Conservation (phyloP, 352 stramenopile genomes). For the Pythium diclinum region DNA sequence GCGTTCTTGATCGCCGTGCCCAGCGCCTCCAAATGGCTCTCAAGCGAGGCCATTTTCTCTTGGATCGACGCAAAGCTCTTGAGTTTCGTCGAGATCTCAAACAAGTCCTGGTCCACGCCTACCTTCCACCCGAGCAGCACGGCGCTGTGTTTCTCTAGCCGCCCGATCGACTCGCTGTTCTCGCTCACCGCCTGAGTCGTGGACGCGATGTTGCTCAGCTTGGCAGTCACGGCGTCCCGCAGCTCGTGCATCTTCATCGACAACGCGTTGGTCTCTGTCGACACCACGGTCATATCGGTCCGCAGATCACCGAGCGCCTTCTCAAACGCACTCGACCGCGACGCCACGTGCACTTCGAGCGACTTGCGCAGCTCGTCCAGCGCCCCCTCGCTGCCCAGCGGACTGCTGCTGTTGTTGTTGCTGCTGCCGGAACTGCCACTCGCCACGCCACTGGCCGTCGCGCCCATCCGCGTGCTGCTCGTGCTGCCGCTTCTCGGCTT, state of each 20-base stretch:
- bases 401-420: background rate
- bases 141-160: constrained; percentile 72
- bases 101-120: constrained; percentile 56
- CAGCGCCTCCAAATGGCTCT: constrained; percentile 57
- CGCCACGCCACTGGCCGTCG: background rate
- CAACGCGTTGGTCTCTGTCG: constrained; percentile 39
- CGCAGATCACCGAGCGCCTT: constrained; percentile 63
- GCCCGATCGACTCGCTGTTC: constrained; percentile 49
- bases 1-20: constrained; percentile 38
- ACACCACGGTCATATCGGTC: constrained; percentile 53
- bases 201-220: constrained; percentile 27
- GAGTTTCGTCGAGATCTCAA: constrained; percentile 50
- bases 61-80: constrained; percentile 46
- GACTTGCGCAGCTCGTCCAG: constrained; percentile 39
- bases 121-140: constrained; percentile 62
- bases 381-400: background rate
- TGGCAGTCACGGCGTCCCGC: constrained; percentile 39
- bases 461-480: background rate
- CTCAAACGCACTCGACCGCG: constrained; percentile 52
- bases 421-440: background rate
- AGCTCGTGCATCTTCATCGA: constrained; percentile 48
- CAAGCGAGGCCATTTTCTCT: constrained; percentile 55
- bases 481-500: constrained; percentile 6
- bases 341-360: constrained; percentile 60
- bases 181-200: constrained; percentile 41